Evolutionary conservation across 805 yeast species (phyloP), one percentile per base, ranked within the genome.

Genomic region (Suhomyces emberorum): DNA sequence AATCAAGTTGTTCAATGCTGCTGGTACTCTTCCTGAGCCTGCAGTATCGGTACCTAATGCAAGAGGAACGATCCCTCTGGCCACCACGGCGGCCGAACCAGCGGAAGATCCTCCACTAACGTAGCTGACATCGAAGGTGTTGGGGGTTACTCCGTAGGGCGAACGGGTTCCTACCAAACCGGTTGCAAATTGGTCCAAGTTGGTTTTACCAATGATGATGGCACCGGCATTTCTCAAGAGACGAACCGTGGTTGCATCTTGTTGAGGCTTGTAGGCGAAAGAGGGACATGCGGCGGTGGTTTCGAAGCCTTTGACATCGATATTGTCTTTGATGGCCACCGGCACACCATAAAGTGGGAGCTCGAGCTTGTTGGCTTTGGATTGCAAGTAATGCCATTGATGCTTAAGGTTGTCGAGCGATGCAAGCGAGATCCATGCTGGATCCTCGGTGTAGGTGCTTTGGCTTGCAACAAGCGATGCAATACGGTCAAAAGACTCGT

Each of bases 241-340:
- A 7, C 65, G 57, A 10, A 88, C 96, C 4, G 84, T 75, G 12
- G 85, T 76, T 24, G 98, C 79, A 55, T 91, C 97, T 34, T 65
- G 65, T 22, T 64, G 54, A 2, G 98, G 91, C 2, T 55, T 41
- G 63, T 81, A 89, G 7, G 77, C 70, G 54, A 73, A 91, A 0
- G 93, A 73, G 0, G 97, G 96, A 59, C 98, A 93, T 2, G 96
- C 98, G 11, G 95, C 98, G 1, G 98, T 91, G 8, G 98, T 93
- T 20, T 77, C 70, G 46, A 86, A 76, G 4, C 83, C 85, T 45
- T 74, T 75, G 16, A 77, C 97, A 55, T 91, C 98, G 42, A 91
- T 93, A 61, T 93, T 91, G 61, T 91, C 98, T 60, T 91, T 91
- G 30, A 91, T 77, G 11, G 96, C 98, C 30, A 88, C 75, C 1